A percentile compares a stretch with the other conserved stretches of the same genome.
Evolutionary conservation across 495 filamentous ascomycete genomes (phyloP).

Genomic region (Annulohypoxylon nitens): DNA sequence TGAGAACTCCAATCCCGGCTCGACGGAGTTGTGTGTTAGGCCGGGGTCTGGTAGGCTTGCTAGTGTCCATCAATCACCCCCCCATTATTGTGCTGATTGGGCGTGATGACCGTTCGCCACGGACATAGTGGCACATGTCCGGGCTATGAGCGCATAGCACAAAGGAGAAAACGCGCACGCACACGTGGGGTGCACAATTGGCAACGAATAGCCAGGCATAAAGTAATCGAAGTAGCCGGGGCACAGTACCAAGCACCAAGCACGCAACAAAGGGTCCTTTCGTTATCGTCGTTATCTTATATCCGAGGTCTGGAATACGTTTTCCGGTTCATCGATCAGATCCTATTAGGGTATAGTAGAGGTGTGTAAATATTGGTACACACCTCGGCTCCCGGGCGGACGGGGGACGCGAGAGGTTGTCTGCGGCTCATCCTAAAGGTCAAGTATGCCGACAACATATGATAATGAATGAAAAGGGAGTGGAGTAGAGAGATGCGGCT

Average conservation of each 20-base stretch:
- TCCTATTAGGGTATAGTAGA: conserved; percentile 29
- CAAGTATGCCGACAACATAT: conserved; percentile 40
- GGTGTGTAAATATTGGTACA: background rate
- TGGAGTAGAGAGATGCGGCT: conserved; percentile 51
- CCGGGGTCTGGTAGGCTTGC: conserved; percentile 26
- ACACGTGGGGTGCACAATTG: conserved; percentile 53
- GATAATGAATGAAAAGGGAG: conserved; percentile 45
- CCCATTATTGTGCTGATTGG: conserved; percentile 39
- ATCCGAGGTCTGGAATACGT: conserved; percentile 30
- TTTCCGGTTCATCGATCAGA: conserved; percentile 20
- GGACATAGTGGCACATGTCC: conserved; percentile 43
- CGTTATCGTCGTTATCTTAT: conserved; percentile 35
- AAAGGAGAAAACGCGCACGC: conserved; percentile 34
- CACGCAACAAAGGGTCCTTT: conserved; percentile 10
- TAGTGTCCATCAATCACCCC: conserved; percentile 36
- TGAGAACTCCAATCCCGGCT: conserved; percentile 36
- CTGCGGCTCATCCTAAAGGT: conserved; percentile 36
- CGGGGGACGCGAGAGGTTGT: conserved; percentile 22
- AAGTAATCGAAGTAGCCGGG: conserved; percentile 20
- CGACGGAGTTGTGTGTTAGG: conserved; percentile 28
- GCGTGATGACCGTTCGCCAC: conserved; percentile 22
- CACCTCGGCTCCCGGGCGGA: conserved; percentile 35
- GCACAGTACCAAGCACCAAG: conserved; percentile 14
- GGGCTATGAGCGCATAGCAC: conserved; percentile 44
- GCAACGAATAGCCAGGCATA: conserved; percentile 42